Evolutionary conservation across 179 eudicot genomes (phyloP).

Genomic region (Gypsophila paniculata): DNA sequence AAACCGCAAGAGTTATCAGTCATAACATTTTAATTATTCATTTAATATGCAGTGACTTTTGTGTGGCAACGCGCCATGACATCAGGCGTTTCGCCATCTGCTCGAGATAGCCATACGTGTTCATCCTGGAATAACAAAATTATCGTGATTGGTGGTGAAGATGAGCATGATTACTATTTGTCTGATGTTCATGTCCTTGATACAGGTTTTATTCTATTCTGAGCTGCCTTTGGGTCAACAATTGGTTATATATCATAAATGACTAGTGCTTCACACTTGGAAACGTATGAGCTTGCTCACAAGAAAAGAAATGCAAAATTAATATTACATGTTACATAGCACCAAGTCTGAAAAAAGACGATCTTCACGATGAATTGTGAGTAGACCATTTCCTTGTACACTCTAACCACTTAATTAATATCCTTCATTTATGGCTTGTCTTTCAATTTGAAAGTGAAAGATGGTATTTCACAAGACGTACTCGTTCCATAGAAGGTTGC

Average conservation of each 20-base stretch:
- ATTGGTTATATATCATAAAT: constrained; percentile 1
- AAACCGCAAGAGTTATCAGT: constrained; percentile 4
- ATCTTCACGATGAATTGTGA: no score
- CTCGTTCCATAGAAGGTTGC: background rate
- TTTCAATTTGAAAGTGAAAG: no score
- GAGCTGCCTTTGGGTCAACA: background rate
- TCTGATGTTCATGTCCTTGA: constrained; percentile 89
- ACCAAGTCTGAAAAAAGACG: no score
- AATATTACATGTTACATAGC: background rate
- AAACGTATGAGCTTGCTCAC: background rate
- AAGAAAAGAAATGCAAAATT: background rate
- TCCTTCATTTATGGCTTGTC: no score
- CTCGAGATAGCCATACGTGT: constrained; percentile 88
- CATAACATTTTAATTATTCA: constrained; percentile 11
- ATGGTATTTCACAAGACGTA: no score
- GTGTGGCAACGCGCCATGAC: constrained; percentile 66
- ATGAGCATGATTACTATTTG: constrained; percentile 60
- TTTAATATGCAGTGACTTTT: constrained; percentile 51
- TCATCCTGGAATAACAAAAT: constrained; percentile 82
- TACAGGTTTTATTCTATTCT: constrained; percentile 48
- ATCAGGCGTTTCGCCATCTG: constrained; percentile 70
- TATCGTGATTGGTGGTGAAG: constrained; percentile 91
- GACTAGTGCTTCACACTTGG: background rate
- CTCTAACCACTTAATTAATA: no score
- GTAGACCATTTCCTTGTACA: no score